A percentile compares a stretch with the other conserved stretches of the same genome.
Evolutionary conservation across 192 early-diverging fungal genomes (phyloP).

Genomic region (Rhizoclosmatium sp.): DNA sequence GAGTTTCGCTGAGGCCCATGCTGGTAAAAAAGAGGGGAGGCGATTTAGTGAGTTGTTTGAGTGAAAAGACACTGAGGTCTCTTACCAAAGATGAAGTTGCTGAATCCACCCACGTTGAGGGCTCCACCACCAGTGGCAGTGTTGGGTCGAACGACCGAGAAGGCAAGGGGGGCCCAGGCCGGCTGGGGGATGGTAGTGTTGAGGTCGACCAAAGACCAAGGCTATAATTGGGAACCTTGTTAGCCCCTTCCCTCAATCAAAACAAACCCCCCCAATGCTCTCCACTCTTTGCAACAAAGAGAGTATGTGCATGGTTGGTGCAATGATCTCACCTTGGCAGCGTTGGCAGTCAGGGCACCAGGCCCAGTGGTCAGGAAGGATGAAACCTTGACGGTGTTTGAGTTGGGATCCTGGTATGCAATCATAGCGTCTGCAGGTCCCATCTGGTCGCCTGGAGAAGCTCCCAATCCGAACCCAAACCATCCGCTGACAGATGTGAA

Average conservation of each 20-base stretch:
- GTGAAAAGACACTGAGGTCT: background rate
- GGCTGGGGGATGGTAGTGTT: constrained; percentile 13
- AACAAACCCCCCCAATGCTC: background rate
- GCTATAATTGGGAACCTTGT: background rate
- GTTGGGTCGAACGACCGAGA: background rate
- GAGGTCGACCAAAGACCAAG: background rate
- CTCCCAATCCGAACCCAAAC: constrained; percentile 10
- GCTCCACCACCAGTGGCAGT: constrained; percentile 5
- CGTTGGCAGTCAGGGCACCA: constrained; percentile 3
- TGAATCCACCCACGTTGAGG: background rate
- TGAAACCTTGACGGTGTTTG: background rate
- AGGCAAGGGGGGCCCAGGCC: constrained; percentile 17
- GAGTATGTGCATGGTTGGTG: background rate
- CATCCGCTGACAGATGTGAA: constrained; percentile 17
- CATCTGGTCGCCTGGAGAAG: constrained; percentile 5
- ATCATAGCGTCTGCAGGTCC: constrained; percentile 21
- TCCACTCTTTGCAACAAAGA: background rate
- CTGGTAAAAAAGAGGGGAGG: background rate
- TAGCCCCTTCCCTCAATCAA: background rate
- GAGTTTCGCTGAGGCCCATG: background rate
- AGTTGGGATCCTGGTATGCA: background rate
- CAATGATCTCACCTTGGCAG: background rate
- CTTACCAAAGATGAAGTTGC: constrained; percentile 21
- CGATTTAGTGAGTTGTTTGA: background rate
- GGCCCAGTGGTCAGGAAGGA: background rate